phyloP scores from a whole-genome alignment of 2,329 filamentous ascomycete genomes.

The Amesomyces nigricolor region DNA sequence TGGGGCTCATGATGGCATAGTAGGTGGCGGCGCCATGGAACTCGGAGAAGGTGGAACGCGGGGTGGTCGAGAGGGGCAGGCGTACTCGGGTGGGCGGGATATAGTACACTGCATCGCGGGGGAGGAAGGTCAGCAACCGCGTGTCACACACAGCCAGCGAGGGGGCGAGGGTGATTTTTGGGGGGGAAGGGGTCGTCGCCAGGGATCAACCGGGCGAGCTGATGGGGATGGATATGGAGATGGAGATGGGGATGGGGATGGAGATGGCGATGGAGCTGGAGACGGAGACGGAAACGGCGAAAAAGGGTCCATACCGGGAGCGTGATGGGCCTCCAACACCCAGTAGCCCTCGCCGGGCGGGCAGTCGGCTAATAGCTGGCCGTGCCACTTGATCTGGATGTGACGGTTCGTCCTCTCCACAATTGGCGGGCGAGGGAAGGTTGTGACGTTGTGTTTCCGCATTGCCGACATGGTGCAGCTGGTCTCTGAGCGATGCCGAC shows the following conservation, averaged over 20 bases:
- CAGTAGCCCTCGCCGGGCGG: slow-evolving; percentile 49
- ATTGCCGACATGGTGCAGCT: slow-evolving; percentile 34
- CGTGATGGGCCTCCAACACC: slow-evolving; percentile 58
- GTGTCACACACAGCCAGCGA: background rate
- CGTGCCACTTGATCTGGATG: slow-evolving; percentile 51
- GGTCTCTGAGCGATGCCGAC: slow-evolving; percentile 1
- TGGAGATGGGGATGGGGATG: background rate
- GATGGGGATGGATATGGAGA: background rate
- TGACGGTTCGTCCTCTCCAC: slow-evolving; percentile 50
- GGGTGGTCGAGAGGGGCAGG: slow-evolving; percentile 41
- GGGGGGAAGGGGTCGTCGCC: background rate
- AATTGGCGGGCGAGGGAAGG: slow-evolving; percentile 53
- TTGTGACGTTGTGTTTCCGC: slow-evolving; percentile 48
- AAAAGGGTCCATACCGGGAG: slow-evolving; percentile 44
- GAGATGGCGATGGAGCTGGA: no score
- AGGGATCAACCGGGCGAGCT: background rate
- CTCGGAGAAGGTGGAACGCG: slow-evolving; percentile 47
- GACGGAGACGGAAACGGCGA: background rate
- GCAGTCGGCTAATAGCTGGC: slow-evolving; percentile 50
- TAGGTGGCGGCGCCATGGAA: slow-evolving; percentile 59
- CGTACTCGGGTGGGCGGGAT: slow-evolving; percentile 47
- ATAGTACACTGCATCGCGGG: slow-evolving; percentile 47
- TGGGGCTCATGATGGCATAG: slow-evolving; percentile 43
- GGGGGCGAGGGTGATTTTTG: background rate
- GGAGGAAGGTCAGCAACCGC: slow-evolving; percentile 11